Conservation (phyloP, 2,329 filamentous ascomycete genomes). For the Davidsoniella virescens region DNA sequence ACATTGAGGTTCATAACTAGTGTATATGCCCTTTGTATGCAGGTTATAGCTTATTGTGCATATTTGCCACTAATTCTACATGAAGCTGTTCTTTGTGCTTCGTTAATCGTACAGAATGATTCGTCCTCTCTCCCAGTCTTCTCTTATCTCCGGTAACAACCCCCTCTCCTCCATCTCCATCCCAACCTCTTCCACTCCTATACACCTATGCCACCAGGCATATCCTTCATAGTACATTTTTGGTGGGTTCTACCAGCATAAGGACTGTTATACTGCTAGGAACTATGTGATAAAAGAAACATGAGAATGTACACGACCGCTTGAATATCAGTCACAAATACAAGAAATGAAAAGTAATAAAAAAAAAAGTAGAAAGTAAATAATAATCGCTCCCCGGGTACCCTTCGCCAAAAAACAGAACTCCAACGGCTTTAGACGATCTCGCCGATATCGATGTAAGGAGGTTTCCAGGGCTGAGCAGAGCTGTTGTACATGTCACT, state of each 20-base stretch:
- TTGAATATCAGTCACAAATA: constrained; percentile 1
- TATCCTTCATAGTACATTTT: constrained; percentile 7
- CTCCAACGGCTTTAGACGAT: constrained; percentile 31
- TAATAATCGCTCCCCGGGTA: not conserved
- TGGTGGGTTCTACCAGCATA: not conserved
- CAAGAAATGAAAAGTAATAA: not conserved
- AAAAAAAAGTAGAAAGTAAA: not conserved
- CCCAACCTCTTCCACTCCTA: not conserved
- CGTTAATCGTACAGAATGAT: constrained; percentile 13
- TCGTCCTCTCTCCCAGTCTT: constrained; percentile 1
- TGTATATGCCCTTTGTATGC: not conserved
- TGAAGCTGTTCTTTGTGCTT: constrained; percentile 12
- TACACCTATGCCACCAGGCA: not conserved
- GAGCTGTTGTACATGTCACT: constrained; percentile 51
- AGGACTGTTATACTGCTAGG: not conserved
- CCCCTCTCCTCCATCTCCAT: not conserved
- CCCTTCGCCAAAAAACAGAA: not conserved
- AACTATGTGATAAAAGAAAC: not conserved
- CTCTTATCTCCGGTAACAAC: not conserved
- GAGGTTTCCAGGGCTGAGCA: constrained; percentile 48
- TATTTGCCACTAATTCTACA: constrained; percentile 12
- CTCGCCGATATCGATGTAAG: constrained; percentile 55
- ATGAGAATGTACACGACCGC: constrained; percentile 13
- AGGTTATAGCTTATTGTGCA: constrained; percentile 9
- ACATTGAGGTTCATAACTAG: too few species aligned